Conservation (phyloP, 2,329 filamentous ascomycete genomes). For the Coleophoma eucalyptorum region DNA sequence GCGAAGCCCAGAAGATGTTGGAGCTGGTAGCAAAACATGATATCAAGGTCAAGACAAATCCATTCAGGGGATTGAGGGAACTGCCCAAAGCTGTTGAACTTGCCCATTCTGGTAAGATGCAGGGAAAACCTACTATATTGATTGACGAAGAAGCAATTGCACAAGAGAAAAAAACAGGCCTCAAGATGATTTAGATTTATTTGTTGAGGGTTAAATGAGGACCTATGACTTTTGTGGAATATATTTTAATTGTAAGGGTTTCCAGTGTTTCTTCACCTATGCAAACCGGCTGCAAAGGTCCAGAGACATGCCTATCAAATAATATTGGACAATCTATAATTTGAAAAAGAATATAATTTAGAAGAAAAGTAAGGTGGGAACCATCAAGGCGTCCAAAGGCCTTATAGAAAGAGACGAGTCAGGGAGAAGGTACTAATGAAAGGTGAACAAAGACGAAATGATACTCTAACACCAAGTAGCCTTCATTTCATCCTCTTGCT, state of each 20-base stretch:
- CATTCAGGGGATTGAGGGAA: slow-evolving; percentile 47
- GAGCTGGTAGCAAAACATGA: slow-evolving; percentile 39
- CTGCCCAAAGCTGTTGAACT: slow-evolving; percentile 46
- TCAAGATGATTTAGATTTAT: slow-evolving; percentile 13
- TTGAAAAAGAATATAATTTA: neutral
- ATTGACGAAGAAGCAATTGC: slow-evolving; percentile 37
- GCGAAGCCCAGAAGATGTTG: slow-evolving; percentile 43
- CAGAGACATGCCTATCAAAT: no score
- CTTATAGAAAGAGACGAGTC: neutral
- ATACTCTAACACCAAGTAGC: neutral
- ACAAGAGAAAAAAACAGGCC: slow-evolving; percentile 15
- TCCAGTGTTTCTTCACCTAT: no score
- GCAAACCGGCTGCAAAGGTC: no score
- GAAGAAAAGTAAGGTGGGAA: neutral
- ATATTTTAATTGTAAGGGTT: no score
- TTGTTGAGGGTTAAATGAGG: neutral
- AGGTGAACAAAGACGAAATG: no score
- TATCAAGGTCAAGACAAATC: slow-evolving; percentile 44
- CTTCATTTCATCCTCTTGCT: slow-evolving; percentile 23
- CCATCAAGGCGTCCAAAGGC: no score
- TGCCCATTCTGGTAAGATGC: slow-evolving; percentile 47
- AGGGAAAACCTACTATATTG: slow-evolving; percentile 50
- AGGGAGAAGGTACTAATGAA: neutral
- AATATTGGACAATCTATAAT: no score
- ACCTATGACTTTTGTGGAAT: no score